Conservation (phyloP, 148 eudicot genomes). For the Heliamphora exappendiculata region DNA sequence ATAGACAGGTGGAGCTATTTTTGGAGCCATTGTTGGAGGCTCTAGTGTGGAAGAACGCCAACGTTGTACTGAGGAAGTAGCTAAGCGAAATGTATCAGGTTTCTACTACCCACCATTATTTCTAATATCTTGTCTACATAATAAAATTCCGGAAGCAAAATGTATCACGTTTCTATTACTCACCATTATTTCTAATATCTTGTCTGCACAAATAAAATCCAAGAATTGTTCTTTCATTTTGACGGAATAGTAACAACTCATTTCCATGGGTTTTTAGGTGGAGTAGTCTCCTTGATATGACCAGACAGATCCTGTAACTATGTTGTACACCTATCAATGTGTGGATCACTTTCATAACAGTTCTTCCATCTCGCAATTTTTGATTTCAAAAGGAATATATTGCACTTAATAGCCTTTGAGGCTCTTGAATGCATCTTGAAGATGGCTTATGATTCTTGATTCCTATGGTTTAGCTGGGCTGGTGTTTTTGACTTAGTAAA, state of each 20-base stretch:
- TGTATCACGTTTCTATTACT: conserved; percentile 47
- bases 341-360: not conserved
- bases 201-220: not conserved
- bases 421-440: not conserved
- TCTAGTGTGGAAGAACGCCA: conserved; percentile 52
- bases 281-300: not conserved
- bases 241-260: not conserved
- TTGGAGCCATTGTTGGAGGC: conserved; percentile 92
- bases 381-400: too few relatives aligned
- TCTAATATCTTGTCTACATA: not conserved
- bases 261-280: not conserved
- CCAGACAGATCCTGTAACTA: not conserved
- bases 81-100: conserved; percentile 73
- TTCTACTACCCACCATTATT: conserved; percentile 4
- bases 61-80: conserved; percentile 68
- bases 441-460: not conserved
- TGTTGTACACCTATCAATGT: not conserved
- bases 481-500: too few relatives aligned
- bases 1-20: conserved; percentile 56
- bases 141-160: conserved; percentile 32
- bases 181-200: not conserved
- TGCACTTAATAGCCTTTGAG: not conserved
- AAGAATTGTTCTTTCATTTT: not conserved
- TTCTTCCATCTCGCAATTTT: not conserved
- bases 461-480: not conserved